Evolutionary conservation across 257 asterid species (phyloP).

Genomic region (Solanum chiquidenum): DNA sequence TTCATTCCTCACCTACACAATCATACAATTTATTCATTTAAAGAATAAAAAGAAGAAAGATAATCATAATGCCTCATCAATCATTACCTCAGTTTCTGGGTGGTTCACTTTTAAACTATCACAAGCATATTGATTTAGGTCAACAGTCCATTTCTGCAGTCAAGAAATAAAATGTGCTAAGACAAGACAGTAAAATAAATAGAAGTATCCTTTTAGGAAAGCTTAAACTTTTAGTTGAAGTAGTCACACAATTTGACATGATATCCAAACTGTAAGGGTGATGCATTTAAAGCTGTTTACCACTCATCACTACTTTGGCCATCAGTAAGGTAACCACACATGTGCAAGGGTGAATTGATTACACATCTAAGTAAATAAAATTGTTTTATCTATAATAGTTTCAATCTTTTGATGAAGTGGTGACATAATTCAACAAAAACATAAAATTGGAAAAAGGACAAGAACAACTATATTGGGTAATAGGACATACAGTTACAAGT

Average conservation of each 20-base stretch:
- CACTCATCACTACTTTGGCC: not conserved
- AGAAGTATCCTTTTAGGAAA: not conserved
- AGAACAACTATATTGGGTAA: not conserved
- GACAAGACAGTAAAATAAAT: not conserved
- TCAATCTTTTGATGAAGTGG: not conserved
- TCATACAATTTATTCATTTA: not conserved
- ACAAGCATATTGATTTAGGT: slow-evolving; percentile 57
- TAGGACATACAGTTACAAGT: slow-evolving; percentile 53
- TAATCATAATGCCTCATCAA: not conserved
- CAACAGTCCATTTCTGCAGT: slow-evolving; percentile 86
- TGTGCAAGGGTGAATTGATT: not conserved
- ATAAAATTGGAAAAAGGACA: not conserved
- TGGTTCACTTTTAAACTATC: slow-evolving; percentile 59
- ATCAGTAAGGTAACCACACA: not conserved
- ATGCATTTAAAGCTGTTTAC: not conserved
- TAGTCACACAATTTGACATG: not conserved
- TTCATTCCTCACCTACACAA: slow-evolving; percentile 53
- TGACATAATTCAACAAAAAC: not conserved
- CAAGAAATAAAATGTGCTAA: not conserved
- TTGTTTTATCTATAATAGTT: not conserved
- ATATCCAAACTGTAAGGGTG: not conserved
- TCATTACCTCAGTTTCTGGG: slow-evolving; percentile 67
- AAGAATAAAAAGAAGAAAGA: not conserved
- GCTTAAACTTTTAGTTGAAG: not conserved
- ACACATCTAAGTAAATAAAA: not conserved